Evolutionary conservation across 805 yeast genomes (phyloP).

Genomic region (Hanseniaspora lindneri): DNA sequence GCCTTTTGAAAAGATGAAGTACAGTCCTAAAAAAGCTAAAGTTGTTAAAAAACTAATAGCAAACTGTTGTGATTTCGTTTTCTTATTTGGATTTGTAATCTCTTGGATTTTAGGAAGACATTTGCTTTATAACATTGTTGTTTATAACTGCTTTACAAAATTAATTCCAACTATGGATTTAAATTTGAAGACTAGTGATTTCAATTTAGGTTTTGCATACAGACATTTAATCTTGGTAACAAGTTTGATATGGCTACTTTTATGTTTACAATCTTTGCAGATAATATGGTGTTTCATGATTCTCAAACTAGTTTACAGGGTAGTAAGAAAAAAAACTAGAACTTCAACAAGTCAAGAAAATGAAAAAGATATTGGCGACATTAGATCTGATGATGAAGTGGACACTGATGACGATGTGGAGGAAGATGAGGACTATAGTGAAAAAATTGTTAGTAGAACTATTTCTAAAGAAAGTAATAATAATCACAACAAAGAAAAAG

Average conservation of each 20-base stretch:
- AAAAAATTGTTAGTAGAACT: too few relatives aligned
- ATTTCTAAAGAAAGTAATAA: too few relatives aligned
- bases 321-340: conserved; percentile 5
- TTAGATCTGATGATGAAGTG: conserved; percentile 72
- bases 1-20: conserved; percentile 5
- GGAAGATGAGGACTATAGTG: neutral
- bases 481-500: too few relatives aligned
- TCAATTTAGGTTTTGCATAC: neutral
- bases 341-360: conserved; percentile 2
- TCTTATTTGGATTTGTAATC: conserved; percentile 7
- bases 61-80: conserved; percentile 5
- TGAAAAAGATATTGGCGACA: conserved; percentile 34
- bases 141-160: conserved; percentile 4
- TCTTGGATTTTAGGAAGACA: conserved; percentile 15
- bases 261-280: conserved; percentile 10
- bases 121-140: conserved; percentile 6
- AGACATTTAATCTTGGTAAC: conserved; percentile 2
- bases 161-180: conserved; percentile 2
- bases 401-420: conserved; percentile 20
- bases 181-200: neutral
- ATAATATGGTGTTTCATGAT: conserved; percentile 13
- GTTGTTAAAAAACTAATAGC: neutral
- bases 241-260: neutral
- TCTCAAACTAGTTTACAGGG: conserved; percentile 8
- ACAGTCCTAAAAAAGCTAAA: neutral